These are phyloP conservation scores for Aspergillus carbonarius DNA, from an alignment of 2,329 filamentous ascomycete genomes.

Conservation along the genomic window DNA sequence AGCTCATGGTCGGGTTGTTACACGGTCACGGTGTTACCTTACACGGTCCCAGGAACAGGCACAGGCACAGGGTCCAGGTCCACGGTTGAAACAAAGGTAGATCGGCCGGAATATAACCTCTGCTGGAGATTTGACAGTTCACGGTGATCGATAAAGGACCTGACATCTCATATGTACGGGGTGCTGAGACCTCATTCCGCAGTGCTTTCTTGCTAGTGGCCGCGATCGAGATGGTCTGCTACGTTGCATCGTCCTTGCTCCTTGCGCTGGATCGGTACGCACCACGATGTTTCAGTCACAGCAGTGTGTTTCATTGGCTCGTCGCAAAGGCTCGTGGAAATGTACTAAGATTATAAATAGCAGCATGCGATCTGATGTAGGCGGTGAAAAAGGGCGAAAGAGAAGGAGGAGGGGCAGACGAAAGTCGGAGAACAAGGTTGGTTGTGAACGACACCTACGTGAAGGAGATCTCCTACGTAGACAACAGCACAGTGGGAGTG, in stretches of 20 bases:
- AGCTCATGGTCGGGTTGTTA: not conserved
- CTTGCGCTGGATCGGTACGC: not conserved
- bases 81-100: not conserved
- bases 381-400: not conserved
- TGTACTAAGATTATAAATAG: not conserved
- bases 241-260: not conserved
- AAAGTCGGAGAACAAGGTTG: not conserved
- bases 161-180: not conserved
- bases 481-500: too few relatives aligned
- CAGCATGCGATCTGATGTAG: not conserved
- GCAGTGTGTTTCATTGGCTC: not conserved
- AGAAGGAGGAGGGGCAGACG: not conserved
- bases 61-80: not conserved
- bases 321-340: not conserved
- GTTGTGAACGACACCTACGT: not conserved
- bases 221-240: not conserved
- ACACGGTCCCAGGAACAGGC: not conserved
- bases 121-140: conserved; percentile 1
- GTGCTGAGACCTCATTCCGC: not conserved
- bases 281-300: not conserved
- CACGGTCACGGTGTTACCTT: not conserved
- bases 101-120: not conserved
- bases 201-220: not conserved
- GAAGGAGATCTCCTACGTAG: too few relatives aligned
- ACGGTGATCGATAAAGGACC: not conserved